These are phyloP conservation scores for Yamadazyma laniorum DNA, from an alignment of 805 yeast genomes.

Conservation along the genomic window DNA sequence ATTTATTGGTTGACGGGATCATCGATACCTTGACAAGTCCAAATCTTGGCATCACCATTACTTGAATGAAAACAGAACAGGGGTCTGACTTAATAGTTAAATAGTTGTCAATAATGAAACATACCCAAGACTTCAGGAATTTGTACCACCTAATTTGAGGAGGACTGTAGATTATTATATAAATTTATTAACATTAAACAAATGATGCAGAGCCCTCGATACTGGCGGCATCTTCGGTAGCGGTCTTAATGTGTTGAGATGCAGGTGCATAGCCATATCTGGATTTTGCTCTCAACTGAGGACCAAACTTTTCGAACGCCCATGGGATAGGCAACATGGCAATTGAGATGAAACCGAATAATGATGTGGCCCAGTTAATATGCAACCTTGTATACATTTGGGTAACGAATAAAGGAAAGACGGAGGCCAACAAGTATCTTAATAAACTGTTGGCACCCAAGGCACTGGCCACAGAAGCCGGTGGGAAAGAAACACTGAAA, in stretches of 20 bases:
- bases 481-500: slow-evolving; percentile 71
- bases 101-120: no score
- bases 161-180: no score
- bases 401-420: slow-evolving; percentile 79
- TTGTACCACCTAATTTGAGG: no score
- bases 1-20: slow-evolving; percentile 18
- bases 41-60: slow-evolving; percentile 17
- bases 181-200: no score
- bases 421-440: slow-evolving; percentile 73
- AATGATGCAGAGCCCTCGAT: no score
- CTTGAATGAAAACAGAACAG: no score
- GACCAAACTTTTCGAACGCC: slow-evolving; percentile 60
- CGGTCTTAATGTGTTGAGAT: no score
- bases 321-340: slow-evolving; percentile 76
- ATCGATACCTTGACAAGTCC: slow-evolving; percentile 16
- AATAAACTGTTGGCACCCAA: slow-evolving; percentile 82
- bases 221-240: slow-evolving; percentile 1
- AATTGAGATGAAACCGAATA: slow-evolving; percentile 63
- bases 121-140: no score
- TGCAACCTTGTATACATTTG: slow-evolving; percentile 77
- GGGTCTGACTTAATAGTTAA: no score
- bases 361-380: slow-evolving; percentile 76
- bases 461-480: slow-evolving; percentile 78
- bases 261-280: slow-evolving; percentile 62
- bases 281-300: slow-evolving; percentile 52